These are phyloP conservation scores for Boletus putidus DNA, from an alignment of 1,284 basidiomycete species.

Conservation along the genomic window DNA sequence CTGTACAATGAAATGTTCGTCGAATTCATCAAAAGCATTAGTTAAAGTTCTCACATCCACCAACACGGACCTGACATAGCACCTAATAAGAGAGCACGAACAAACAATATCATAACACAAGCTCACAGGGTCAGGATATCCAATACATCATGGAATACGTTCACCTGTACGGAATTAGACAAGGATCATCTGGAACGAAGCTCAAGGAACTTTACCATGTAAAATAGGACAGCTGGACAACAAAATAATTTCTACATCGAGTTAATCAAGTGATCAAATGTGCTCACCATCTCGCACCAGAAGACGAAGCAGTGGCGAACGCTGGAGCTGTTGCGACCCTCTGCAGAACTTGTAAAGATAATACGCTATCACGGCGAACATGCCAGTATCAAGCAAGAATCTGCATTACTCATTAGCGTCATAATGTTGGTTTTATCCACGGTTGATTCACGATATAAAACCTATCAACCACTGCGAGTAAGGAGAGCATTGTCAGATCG, in stretches of 20 bases:
- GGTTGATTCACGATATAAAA: not conserved
- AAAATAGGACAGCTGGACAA: conserved; percentile 1
- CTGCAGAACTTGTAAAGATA: conserved; percentile 1
- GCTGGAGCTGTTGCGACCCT: not conserved
- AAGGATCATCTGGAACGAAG: not conserved
- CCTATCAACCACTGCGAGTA: conserved; percentile 2
- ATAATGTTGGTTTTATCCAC: not conserved
- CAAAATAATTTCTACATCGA: not conserved
- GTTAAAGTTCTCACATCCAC: not conserved
- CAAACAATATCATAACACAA: not conserved
- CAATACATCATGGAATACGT: not conserved
- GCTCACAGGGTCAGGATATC: not conserved
- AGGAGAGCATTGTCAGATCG: not conserved
- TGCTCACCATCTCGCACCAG: conserved; percentile 11
- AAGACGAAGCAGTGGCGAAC: conserved; percentile 7
- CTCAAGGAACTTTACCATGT: not conserved
- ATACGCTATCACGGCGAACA: conserved; percentile 6
- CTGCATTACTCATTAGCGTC: not conserved
- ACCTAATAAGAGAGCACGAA: not conserved
- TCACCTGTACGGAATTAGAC: not conserved
- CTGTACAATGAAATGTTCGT: not conserved
- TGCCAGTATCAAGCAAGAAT: not conserved
- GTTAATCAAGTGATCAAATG: not conserved
- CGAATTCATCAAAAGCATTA: not conserved
- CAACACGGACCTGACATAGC: not conserved